phyloP scores from a whole-genome alignment of 2,329 filamentous ascomycete species.

The Colletotrichum melonis region DNA sequence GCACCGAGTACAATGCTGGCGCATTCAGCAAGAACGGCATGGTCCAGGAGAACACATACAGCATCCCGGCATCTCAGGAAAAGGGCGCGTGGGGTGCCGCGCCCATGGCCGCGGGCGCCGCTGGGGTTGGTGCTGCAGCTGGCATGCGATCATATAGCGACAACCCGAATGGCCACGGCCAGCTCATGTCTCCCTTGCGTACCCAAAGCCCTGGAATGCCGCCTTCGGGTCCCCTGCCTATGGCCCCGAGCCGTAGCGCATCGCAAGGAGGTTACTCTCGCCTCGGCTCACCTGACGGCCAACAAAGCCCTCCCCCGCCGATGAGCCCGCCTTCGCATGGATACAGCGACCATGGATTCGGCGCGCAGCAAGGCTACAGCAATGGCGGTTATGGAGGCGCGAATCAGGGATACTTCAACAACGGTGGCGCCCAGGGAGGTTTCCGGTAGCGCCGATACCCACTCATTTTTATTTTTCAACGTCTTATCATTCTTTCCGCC shows the following conservation, averaged over 20 bases:
- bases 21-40: constrained; percentile 44
- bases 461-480: neutral
- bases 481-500: neutral
- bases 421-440: constrained; percentile 27
- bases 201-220: constrained; percentile 34
- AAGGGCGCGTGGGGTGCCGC: constrained; percentile 40
- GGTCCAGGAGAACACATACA: constrained; percentile 45
- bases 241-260: constrained; percentile 32
- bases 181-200: constrained; percentile 23
- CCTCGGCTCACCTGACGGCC: constrained; percentile 29
- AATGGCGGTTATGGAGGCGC: constrained; percentile 21
- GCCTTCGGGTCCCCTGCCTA: constrained; percentile 32
- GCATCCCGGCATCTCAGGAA: constrained; percentile 44
- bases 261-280: constrained; percentile 31
- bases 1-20: constrained; percentile 51
- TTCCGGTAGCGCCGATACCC: constrained; percentile 12
- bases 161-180: constrained; percentile 11
- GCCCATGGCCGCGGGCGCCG: constrained; percentile 37
- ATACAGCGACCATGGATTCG: constrained; percentile 19
- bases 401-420: constrained; percentile 33
- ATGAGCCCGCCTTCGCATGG: constrained; percentile 31
- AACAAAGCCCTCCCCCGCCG: constrained; percentile 33
- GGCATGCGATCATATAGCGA: constrained; percentile 31
- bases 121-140: constrained; percentile 19
- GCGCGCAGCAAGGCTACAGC: constrained; percentile 23